These are phyloP conservation scores for Gynandropsis gynandra DNA, from an alignment of 345 rosid species.

Conservation along the genomic window DNA sequence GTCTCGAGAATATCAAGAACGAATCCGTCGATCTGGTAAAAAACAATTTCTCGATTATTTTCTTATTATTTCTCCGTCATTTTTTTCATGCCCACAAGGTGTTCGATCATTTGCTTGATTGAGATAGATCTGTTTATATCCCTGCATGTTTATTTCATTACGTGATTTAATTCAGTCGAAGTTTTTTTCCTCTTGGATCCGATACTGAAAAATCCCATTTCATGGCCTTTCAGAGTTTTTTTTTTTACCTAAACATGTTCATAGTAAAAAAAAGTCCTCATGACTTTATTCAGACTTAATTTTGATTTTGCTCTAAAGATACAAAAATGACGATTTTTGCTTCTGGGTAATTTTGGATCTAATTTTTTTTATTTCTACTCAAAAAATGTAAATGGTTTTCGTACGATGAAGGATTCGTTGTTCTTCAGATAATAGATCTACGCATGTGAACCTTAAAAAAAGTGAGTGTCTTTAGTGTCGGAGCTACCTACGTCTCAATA, in stretches of 20 bases:
- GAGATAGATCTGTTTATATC: slow-evolving; percentile 19
- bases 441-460: slow-evolving; percentile 10
- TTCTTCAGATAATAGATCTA: slow-evolving; percentile 28
- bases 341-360: slow-evolving; percentile 17
- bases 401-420: not conserved
- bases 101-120: slow-evolving; percentile 29
- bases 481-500: slow-evolving; percentile 18
- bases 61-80: not conserved
- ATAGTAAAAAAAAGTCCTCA: not conserved
- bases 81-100: slow-evolving; percentile 17
- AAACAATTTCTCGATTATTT: not conserved
- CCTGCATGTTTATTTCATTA: slow-evolving; percentile 11
- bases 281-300: not conserved
- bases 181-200: slow-evolving; percentile 12
- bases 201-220: slow-evolving; percentile 1
- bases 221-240: slow-evolving; percentile 7
- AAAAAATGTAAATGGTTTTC: not conserved
- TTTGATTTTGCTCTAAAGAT: not conserved
- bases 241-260: not conserved
- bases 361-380: too few relatives aligned
- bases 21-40: slow-evolving; percentile 61
- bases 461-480: slow-evolving; percentile 16
- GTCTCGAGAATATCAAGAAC: slow-evolving; percentile 62
- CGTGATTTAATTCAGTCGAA: not conserved
- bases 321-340: not conserved